Base-by-base conservation (phyloP, 768 basidiomycete genomes). In the Panus rudis region DNA sequence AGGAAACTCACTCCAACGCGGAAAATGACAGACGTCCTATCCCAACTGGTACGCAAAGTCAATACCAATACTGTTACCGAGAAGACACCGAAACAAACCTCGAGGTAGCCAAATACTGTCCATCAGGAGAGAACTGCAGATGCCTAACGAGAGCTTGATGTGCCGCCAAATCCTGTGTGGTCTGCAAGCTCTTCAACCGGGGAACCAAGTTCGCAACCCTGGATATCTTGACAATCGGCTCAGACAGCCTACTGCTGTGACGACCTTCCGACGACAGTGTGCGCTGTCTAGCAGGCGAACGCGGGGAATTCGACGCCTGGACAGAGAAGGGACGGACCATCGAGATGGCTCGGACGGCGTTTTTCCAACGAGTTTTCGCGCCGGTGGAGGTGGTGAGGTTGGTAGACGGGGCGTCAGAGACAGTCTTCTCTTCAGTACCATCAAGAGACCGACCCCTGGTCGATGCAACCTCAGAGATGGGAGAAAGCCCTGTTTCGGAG, bases 71-170 rank as follows among this genome's bases (percentile, higher is more conserved):
- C n/a, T 30, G 28, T 10, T 17, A 30, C 26, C 23, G 4, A 37
- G 11, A 28, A 47, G 43, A 25, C 23, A 38, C 17, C n/a, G 12
- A 33, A 13, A 28, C 63, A 38, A 52, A 80, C 75, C 81, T 81
- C 22, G 81, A 82, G 4, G 84, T 86, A 3, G 83, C 85, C 51
- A 88, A 56, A 54, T 74, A 84, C 55, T 71, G 78, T 16, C 85
- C 85, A 58, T 85, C 76, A 1, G 83, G 84, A 1, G 81, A 84
- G 63, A 87, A 88, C 57, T 85, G 78, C 54, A 88, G 57, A 59
- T 85, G 80, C 41, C 79, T 60, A 14, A 88, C 84, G 22, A 85
- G 71, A 6, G 79, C 83, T 41, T 69, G 63, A 58, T 87, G 85
- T 4, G 78, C 77, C 8, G 72, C 71, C 17, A 84, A 58, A 48